Evolutionary conservation across 495 filamentous ascomycete genomes (phyloP).

Genomic region (Podospora didyma): DNA sequence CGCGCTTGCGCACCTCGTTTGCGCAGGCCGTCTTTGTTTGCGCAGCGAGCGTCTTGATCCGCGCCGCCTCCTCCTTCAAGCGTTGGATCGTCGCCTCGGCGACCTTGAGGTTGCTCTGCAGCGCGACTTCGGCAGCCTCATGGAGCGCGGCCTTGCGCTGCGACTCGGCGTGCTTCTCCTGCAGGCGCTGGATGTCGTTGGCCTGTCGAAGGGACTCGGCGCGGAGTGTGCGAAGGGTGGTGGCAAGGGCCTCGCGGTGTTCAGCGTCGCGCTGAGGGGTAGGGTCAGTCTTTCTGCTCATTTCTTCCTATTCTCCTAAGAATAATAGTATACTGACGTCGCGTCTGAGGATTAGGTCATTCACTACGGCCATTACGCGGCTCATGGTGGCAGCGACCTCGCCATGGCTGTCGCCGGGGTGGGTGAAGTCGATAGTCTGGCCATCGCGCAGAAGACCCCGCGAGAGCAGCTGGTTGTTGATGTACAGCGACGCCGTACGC

Average conservation of each 20-base stretch:
- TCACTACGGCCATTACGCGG: slow-evolving; percentile 84
- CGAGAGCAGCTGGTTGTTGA: slow-evolving; percentile 92
- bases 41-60: slow-evolving; percentile 68
- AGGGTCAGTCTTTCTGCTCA: slow-evolving; percentile 3
- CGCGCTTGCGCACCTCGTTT: slow-evolving; percentile 88
- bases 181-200: slow-evolving; percentile 54
- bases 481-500: slow-evolving; percentile 83
- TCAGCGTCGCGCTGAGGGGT: slow-evolving; percentile 73
- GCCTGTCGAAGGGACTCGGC: slow-evolving; percentile 66
- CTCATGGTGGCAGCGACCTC: slow-evolving; percentile 69
- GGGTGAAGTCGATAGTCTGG: slow-evolving; percentile 77
- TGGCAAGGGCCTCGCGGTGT: slow-evolving; percentile 73
- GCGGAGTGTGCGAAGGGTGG: slow-evolving; percentile 71
- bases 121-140: slow-evolving; percentile 66
- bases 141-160: slow-evolving; percentile 70
- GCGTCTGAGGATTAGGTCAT: slow-evolving; percentile 79
- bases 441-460: slow-evolving; percentile 84
- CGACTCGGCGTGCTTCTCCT: slow-evolving; percentile 66
- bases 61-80: slow-evolving; percentile 74
- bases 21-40: slow-evolving; percentile 85
- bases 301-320: not conserved
- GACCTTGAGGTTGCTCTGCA: slow-evolving; percentile 62
- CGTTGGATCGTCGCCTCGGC: slow-evolving; percentile 65
- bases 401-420: slow-evolving; percentile 62
- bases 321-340: slow-evolving; percentile 56